Conservation (phyloP, 805 yeast species). For the Starmerella davenportii region DNA sequence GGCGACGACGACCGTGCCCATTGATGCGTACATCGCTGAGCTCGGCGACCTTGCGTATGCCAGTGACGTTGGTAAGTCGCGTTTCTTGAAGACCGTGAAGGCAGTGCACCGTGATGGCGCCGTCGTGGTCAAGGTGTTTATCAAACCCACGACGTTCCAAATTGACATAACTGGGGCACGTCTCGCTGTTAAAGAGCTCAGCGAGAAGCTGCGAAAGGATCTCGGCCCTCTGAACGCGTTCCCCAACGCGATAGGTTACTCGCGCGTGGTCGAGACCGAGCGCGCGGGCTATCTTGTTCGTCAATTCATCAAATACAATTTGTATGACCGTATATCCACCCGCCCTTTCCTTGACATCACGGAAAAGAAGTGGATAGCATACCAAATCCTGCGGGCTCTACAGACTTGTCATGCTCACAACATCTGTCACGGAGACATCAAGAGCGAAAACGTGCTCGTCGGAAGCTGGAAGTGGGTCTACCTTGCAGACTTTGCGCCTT, state of each 20-base stretch:
- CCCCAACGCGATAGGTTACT: constrained; percentile 50
- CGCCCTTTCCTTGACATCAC: constrained; percentile 70
- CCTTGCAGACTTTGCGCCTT: constrained; percentile 64
- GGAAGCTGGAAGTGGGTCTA: constrained; percentile 80
- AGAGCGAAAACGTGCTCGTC: constrained; percentile 72
- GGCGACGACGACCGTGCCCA: constrained; percentile 64
- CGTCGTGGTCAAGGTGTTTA: constrained; percentile 61
- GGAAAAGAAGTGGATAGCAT: constrained; percentile 72
- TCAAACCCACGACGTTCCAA: constrained; percentile 38
- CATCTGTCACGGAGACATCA: constrained; percentile 77
- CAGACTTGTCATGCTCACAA: constrained; percentile 42
- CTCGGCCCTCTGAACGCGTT: constrained; percentile 14
- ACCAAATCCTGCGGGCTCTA: constrained; percentile 53
- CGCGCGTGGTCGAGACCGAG: constrained; percentile 64
- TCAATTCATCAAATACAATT: constrained; percentile 57
- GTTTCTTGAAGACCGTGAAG: constrained; percentile 72
- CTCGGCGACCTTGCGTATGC: constrained; percentile 58
- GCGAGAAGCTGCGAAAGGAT: constrained; percentile 14
- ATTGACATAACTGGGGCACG: constrained; percentile 5
- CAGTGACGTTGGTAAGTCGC: constrained; percentile 47
- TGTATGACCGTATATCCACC: constrained; percentile 74
- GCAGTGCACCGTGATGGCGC: constrained; percentile 60
- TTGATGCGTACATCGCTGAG: constrained; percentile 75
- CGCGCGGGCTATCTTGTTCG: constrained; percentile 82
- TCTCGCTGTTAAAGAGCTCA: constrained; percentile 6